These are phyloP conservation scores for Iodosphaeria phyllophila DNA, from an alignment of 2,329 filamentous ascomycete genomes.

Conservation along the genomic window DNA sequence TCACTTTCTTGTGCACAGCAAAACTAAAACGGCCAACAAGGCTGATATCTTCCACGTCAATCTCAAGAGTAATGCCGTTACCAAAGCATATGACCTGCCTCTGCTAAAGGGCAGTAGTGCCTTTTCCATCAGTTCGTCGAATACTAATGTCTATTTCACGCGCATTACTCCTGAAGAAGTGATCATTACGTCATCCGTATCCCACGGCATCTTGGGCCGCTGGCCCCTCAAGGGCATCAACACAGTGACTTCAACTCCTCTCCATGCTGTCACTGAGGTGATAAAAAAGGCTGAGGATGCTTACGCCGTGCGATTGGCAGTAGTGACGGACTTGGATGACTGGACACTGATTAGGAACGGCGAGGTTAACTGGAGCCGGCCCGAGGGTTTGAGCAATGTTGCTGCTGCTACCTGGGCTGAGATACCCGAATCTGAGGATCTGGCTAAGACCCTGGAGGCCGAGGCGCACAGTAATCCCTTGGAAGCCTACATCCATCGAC, in stretches of 20 bases:
- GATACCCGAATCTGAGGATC: slow-evolving; percentile 49
- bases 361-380: slow-evolving; percentile 58
- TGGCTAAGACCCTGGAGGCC: slow-evolving; percentile 66
- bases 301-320: slow-evolving; percentile 62
- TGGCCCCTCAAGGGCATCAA: slow-evolving; percentile 45
- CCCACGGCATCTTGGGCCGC: slow-evolving; percentile 54
- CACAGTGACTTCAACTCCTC: slow-evolving; percentile 22
- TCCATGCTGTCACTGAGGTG: slow-evolving; percentile 67
- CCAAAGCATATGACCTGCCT: slow-evolving; percentile 67
- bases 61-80: slow-evolving; percentile 45
- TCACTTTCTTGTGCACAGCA: slow-evolving; percentile 73
- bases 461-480: slow-evolving; percentile 70
- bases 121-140: slow-evolving; percentile 61
- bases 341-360: slow-evolving; percentile 78
- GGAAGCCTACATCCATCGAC: slow-evolving; percentile 71
- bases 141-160: slow-evolving; percentile 77
- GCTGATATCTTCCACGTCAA: slow-evolving; percentile 78
- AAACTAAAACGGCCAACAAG: slow-evolving; percentile 52
- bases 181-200: slow-evolving; percentile 54
- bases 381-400: slow-evolving; percentile 67
- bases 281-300: slow-evolving; percentile 47
- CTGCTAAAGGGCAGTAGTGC: slow-evolving; percentile 50
- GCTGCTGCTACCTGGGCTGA: slow-evolving; percentile 68
- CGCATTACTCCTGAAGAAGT: slow-evolving; percentile 61
- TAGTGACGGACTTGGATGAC: slow-evolving; percentile 48